phyloP scores from a whole-genome alignment of 2,329 filamentous ascomycete genomes.

The Coniosporium tulheliwenetii region DNA sequence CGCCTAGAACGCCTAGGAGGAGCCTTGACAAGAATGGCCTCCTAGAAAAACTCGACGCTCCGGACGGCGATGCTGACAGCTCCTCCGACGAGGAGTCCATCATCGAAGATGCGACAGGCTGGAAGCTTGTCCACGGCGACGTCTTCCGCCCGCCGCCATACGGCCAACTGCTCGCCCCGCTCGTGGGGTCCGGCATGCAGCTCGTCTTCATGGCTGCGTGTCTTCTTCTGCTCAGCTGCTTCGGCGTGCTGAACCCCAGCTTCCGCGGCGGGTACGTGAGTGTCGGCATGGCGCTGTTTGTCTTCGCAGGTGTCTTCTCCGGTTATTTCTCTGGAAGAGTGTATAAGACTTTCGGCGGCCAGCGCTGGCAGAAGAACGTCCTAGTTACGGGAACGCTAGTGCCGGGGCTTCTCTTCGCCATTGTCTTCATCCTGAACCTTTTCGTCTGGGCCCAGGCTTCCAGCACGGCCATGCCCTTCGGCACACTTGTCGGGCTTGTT shows the following conservation, averaged over 20 bases:
- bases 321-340: constrained; percentile 76
- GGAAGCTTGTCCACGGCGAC: constrained; percentile 81
- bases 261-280: constrained; percentile 84
- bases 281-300: constrained; percentile 66
- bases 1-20: constrained; percentile 18
- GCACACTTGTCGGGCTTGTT: constrained; percentile 57
- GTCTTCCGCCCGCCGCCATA: constrained; percentile 62
- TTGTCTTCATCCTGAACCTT: constrained; percentile 67
- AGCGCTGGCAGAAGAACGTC: constrained; percentile 60
- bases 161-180: constrained; percentile 59
- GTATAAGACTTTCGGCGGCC: constrained; percentile 69
- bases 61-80: constrained; percentile 37
- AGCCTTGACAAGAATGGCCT: constrained; percentile 42
- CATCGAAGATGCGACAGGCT: constrained; percentile 68
- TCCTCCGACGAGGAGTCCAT: constrained; percentile 51
- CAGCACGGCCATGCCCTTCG: constrained; percentile 73
- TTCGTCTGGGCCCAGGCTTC: constrained; percentile 86
- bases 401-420: constrained; percentile 59
- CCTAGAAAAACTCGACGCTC: constrained; percentile 42
- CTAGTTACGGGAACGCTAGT: constrained; percentile 59
- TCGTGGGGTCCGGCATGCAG: constrained; percentile 77
- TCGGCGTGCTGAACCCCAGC: constrained; percentile 70
- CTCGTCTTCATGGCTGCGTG: constrained; percentile 68
- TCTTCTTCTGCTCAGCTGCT: constrained; percentile 53
- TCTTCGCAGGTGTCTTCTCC: constrained; percentile 70